A percentile compares a stretch with the other conserved stretches of the same genome.
Conservation (phyloP, 768 basidiomycete genomes). For the Leccinum disarticulatum region DNA sequence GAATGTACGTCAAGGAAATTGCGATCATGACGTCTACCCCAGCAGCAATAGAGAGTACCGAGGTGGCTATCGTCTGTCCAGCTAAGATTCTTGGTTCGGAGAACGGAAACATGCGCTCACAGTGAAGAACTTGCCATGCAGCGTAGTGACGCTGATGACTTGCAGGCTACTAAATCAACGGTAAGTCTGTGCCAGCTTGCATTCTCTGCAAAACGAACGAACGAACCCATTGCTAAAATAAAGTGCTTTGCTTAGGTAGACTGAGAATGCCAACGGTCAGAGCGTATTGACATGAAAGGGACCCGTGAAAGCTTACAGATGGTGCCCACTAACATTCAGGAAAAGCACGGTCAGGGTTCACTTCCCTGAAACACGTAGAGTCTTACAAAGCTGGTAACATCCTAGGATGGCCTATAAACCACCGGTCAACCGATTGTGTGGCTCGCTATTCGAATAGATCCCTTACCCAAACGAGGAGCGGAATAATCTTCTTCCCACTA, state of each 20-base stretch:
- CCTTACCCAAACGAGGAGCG: conserved; percentile 15
- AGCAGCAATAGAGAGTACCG: background rate
- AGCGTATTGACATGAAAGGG: background rate
- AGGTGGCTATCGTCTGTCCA: background rate
- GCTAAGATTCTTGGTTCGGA: background rate
- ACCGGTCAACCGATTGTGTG: background rate
- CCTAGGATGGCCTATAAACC: conserved; percentile 1
- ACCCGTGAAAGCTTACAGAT: background rate
- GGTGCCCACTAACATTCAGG: background rate
- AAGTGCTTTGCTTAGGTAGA: conserved; percentile 4
- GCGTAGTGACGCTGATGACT: background rate
- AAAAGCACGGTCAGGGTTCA: background rate
- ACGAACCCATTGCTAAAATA: conserved; percentile 6
- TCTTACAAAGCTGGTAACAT: conserved; percentile 12
- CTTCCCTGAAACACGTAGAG: too few species aligned
- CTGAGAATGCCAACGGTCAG: conserved; percentile 2
- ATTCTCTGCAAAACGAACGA: background rate
- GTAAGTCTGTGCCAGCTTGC: background rate
- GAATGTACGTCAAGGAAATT: conserved; percentile 4
- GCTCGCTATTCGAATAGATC: background rate
- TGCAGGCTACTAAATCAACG: conserved; percentile 1
- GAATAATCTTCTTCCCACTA: background rate
- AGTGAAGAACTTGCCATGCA: background rate
- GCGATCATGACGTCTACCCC: conserved; percentile 10
- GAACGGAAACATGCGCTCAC: background rate